These are phyloP conservation scores for Crassisporium funariophilum DNA, from an alignment of 768 basidiomycete genomes.

Conservation along the genomic window DNA sequence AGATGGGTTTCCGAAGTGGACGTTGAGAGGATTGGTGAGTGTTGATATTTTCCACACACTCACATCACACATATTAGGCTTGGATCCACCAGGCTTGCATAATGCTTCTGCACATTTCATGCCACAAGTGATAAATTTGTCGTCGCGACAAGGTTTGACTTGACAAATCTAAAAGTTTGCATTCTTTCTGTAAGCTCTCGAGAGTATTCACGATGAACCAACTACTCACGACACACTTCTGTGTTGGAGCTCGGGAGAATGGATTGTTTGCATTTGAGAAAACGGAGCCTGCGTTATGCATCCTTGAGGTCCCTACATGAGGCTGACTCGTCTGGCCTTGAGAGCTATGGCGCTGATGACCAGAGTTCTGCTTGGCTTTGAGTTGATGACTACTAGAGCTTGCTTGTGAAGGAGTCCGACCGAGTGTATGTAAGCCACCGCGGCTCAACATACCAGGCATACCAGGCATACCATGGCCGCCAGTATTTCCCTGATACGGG, in stretches of 20 bases:
- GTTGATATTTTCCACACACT: too few relatives aligned
- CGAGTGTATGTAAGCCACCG: too few relatives aligned
- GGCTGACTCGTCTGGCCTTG: too few relatives aligned
- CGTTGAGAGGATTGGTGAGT: too few relatives aligned
- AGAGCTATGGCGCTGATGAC: too few relatives aligned
- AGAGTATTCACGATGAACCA: neutral
- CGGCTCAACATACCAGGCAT: neutral
- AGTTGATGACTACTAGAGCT: too few relatives aligned
- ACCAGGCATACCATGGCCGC: neutral
- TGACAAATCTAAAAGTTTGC: conserved; percentile 19
- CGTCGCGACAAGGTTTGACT: conserved; percentile 13
- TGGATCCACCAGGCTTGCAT: conserved; percentile 16
- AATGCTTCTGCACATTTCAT: conserved; percentile 26
- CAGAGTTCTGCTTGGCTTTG: too few relatives aligned
- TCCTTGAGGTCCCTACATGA: too few relatives aligned
- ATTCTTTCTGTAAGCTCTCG: neutral
- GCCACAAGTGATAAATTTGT: conserved; percentile 27
- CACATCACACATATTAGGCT: conserved; percentile 28
- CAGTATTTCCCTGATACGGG: neutral
- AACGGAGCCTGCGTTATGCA: too few relatives aligned
- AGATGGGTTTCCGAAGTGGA: neutral
- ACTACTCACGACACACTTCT: conserved; percentile 22
- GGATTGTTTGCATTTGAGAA: too few relatives aligned
- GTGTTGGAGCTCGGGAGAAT: neutral
- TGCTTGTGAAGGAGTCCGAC: too few relatives aligned